Base-by-base conservation (phyloP, 2,329 filamentous ascomycete species). In the Phialocephala subalpina region DNA sequence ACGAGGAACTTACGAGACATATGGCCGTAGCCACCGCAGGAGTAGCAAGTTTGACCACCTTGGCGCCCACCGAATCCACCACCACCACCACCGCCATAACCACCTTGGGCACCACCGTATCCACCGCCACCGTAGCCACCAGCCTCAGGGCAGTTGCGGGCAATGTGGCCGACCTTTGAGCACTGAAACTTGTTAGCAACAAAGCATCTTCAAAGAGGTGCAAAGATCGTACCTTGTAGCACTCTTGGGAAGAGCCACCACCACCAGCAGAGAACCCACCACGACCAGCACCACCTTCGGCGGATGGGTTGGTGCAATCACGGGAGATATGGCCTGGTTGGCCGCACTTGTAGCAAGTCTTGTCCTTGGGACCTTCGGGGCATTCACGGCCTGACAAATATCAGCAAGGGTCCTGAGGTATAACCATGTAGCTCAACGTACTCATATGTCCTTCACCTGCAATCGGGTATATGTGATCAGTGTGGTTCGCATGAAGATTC, bases 11-110 rank as follows among this genome's bases (percentile, higher is more conserved):
- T 78, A 86, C 94, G 92, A 78, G 92, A 94, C 92, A 97, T 95
- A 86, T 99, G 96, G 77, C 95, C 95, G 79, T 93, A 94, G 73
- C 96, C 96, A 75, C 96, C 96, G 84, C 96, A 98, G 53, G 94
- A 97, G 87, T 97, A 99, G 90, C 96, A 98, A 75, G 94, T 97
- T 86, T 95, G 93, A 77, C 88, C 85, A 69, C 85, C 82, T 73
- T 83, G 82, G 70, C 84, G 49, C 29, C 49, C 82, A 67, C 84
- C 82, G 70, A 81, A 84, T 67, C 80, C 79, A 67, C 79, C 79
- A 33, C 67, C 67, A 57, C 73, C 71, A 67, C 80, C 9, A 33
- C 80, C 9, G 9, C 29, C 78, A 70, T 80, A 80, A 60, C 80
- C 79, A 35, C 69, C 69, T 62, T 70, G 68, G 33, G 65, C 79